phyloP scores from a whole-genome alignment of 192 early-diverging fungal genomes.

The Mortierella claussenii region DNA sequence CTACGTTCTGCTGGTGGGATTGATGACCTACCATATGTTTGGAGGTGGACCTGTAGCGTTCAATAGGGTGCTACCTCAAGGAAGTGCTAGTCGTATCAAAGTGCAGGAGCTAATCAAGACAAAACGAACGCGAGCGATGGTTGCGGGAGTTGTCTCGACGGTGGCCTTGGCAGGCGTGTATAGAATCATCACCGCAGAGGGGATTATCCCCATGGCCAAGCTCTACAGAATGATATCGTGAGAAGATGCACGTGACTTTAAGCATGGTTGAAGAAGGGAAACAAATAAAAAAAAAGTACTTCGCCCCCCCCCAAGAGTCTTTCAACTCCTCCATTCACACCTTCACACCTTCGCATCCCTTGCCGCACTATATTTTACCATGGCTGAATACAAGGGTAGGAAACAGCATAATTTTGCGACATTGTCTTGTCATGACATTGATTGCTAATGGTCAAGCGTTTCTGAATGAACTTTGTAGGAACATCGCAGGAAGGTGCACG shows the following conservation, averaged over 20 bases:
- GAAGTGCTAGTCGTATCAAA: neutral
- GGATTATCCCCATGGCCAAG: constrained; percentile 19
- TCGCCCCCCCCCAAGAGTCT: neutral
- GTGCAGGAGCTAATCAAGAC: constrained; percentile 19
- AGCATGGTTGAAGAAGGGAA: neutral
- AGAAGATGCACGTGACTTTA: neutral
- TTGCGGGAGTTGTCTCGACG: constrained; percentile 19
- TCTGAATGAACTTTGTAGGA: constrained; percentile 20
- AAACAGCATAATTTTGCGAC: too few species aligned
- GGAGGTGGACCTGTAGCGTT: constrained; percentile 21
- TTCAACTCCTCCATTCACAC: neutral
- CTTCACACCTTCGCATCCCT: neutral
- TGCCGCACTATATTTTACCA: constrained; percentile 10
- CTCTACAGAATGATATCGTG: constrained; percentile 9
- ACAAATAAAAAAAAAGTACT: neutral
- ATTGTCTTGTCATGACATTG: too few species aligned
- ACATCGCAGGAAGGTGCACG: constrained; percentile 64
- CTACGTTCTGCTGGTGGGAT: constrained; percentile 19
- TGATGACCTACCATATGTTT: constrained; percentile 35
- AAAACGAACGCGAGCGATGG: neutral
- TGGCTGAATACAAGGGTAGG: constrained; percentile 58
- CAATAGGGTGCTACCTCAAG: constrained; percentile 27
- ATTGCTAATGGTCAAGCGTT: too few species aligned
- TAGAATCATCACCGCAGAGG: constrained; percentile 21
- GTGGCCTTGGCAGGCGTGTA: constrained; percentile 21